Evolutionary conservation across 1,139 yeast genomes (phyloP).

Genomic region (Lodderomyces jiufengensis): DNA sequence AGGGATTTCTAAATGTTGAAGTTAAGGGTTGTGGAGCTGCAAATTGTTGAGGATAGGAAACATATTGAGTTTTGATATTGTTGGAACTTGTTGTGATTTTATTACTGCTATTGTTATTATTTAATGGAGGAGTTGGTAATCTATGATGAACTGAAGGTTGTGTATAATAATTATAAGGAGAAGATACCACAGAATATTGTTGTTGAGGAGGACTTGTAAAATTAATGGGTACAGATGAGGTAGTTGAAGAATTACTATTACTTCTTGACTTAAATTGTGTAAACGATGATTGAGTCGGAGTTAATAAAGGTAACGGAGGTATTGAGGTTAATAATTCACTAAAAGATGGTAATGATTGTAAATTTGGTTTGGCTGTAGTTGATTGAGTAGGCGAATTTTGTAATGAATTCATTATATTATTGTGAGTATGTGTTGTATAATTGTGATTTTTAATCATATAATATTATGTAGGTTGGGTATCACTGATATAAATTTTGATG

Average conservation of each 20-base stretch:
- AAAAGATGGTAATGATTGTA: slow-evolving; percentile 32
- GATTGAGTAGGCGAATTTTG: neutral
- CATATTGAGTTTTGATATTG: slow-evolving; percentile 1
- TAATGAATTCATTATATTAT: neutral
- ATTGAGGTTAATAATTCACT: slow-evolving; percentile 36
- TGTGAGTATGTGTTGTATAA: no score
- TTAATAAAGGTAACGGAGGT: slow-evolving; percentile 30
- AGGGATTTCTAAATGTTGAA: neutral
- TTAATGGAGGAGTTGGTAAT: slow-evolving; percentile 11
- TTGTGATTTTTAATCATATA: no score
- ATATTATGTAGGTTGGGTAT: no score
- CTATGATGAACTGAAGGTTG: slow-evolving; percentile 7
- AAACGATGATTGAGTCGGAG: slow-evolving; percentile 32
- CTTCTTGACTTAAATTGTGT: slow-evolving; percentile 21
- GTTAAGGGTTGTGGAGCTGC: slow-evolving; percentile 1
- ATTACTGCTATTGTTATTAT: no score
- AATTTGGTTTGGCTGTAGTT: slow-evolving; percentile 2
- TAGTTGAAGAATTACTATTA: slow-evolving; percentile 3
- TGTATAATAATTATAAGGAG: slow-evolving; percentile 8
- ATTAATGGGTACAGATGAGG: neutral
- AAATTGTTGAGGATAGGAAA: neutral
- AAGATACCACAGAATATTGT: slow-evolving; percentile 2
- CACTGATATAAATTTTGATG: no score
- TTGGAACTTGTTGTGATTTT: slow-evolving; percentile 1
- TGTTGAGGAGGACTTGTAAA: neutral